A percentile compares a stretch with the other conserved stretches of the same genome.
Conservation (phyloP, 768 basidiomycete species). For the Collybiopsis confluens region DNA sequence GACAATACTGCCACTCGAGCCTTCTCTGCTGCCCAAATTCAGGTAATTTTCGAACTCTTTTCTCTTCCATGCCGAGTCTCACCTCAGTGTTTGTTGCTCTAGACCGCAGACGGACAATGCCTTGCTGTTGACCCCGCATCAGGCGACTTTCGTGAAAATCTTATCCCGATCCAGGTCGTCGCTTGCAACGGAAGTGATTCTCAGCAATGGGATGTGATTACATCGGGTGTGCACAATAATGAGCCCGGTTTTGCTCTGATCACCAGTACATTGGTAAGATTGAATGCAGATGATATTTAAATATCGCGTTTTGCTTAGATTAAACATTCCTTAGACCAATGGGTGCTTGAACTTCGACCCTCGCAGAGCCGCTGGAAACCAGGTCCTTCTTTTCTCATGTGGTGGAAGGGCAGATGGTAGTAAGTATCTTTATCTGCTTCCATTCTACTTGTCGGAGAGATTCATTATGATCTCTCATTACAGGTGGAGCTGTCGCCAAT, state of each 20-base stretch:
- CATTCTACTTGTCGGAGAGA: neutral
- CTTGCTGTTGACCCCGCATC: constrained; percentile 17
- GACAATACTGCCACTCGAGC: constrained; percentile 19
- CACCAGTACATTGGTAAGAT: constrained; percentile 17
- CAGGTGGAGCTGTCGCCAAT: constrained; percentile 3
- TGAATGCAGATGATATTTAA: no score
- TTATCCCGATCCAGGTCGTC: constrained; percentile 15
- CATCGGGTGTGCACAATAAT: constrained; percentile 17
- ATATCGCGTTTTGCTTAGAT: neutral
- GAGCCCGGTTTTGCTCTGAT: constrained; percentile 16
- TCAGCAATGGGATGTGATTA: constrained; percentile 21
- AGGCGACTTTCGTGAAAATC: constrained; percentile 20
- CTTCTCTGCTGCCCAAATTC: constrained; percentile 16
- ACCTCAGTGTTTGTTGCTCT: neutral
- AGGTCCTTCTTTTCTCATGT: constrained; percentile 21
- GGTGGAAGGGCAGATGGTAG: constrained; percentile 22
- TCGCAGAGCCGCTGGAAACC: constrained; percentile 16
- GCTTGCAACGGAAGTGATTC: constrained; percentile 16
- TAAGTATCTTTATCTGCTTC: constrained; percentile 10
- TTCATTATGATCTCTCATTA: neutral
- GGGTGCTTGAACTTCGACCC: constrained; percentile 20
- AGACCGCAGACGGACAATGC: constrained; percentile 21
- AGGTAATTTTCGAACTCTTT: constrained; percentile 6
- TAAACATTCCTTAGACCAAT: constrained; percentile 13
- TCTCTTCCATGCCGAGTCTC: neutral